Evolutionary conservation across 2,329 filamentous ascomycete species (phyloP).

Genomic region (Diplodia seriata): DNA sequence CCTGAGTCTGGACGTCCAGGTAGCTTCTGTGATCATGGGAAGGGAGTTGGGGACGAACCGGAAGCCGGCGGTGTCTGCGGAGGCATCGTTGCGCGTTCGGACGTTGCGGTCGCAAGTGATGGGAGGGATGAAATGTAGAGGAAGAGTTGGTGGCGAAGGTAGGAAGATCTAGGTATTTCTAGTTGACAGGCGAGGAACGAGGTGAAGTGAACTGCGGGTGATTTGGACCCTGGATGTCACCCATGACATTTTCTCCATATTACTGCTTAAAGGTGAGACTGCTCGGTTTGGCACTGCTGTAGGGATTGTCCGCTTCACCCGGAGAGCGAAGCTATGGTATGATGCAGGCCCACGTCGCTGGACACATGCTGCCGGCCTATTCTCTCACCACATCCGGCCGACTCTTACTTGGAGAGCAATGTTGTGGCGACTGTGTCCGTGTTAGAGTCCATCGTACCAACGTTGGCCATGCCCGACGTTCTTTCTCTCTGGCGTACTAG

Average conservation of each 20-base stretch:
- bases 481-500: not conserved
- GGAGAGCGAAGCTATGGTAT: not conserved
- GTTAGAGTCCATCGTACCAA: not conserved
- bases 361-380: not conserved
- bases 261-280: too few species aligned
- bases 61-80: not conserved
- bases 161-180: not conserved
- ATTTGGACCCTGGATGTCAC: not conserved
- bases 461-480: not conserved
- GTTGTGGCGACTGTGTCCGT: not conserved
- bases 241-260: not conserved
- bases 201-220: not conserved
- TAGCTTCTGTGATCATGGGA: not conserved
- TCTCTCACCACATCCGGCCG: not conserved
- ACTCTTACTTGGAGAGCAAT: not conserved
- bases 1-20: not conserved
- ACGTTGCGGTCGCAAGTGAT: not conserved
- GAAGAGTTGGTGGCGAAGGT: not conserved
- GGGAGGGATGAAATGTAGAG: not conserved
- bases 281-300: too few species aligned
- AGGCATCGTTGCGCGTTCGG: not conserved
- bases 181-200: not conserved
- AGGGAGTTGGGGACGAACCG: not conserved
- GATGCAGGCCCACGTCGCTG: not conserved
- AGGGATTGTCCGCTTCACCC: not conserved